A percentile compares a stretch with the other conserved stretches of the same genome.
These are phyloP conservation scores for Tetrapisispora nanseiensis DNA, from an alignment of 805 yeast species.

Conservation along the genomic window DNA sequence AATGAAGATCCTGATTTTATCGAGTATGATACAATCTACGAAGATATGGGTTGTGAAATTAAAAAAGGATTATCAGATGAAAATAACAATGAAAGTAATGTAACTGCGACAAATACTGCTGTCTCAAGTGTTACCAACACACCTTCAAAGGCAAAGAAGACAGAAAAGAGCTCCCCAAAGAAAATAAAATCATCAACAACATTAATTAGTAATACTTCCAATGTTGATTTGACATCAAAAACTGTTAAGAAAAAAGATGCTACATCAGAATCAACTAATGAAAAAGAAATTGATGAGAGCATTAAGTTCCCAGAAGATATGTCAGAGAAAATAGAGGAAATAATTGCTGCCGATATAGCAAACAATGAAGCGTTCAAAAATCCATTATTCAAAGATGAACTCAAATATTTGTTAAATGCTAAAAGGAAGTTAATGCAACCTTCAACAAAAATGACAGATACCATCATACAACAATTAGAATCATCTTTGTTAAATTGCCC, in stretches of 20 bases:
- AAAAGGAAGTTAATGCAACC: conserved; percentile 26
- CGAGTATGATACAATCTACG: conserved; percentile 89
- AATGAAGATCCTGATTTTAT: conserved; percentile 89
- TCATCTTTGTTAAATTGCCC: conserved; percentile 83
- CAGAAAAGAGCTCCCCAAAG: neutral
- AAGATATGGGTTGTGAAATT: conserved; percentile 52
- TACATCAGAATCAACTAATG: neutral
- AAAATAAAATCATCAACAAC: neutral
- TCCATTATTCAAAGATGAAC: conserved; percentile 23
- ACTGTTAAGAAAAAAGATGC: neutral
- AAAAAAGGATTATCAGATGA: conserved; percentile 29
- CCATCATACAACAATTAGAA: conserved; percentile 40
- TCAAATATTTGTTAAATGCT: conserved; percentile 23
- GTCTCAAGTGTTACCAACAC: conserved; percentile 18
- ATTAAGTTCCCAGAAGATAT: conserved; percentile 22
- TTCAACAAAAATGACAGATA: conserved; percentile 21
- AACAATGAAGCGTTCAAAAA: conserved; percentile 21
- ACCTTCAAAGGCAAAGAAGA: neutral
- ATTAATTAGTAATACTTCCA: neutral
- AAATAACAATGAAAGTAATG: neutral
- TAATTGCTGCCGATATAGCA: conserved; percentile 18
- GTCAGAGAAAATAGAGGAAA: conserved; percentile 21
- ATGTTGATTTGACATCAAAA: neutral
- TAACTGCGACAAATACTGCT: conserved; percentile 13
- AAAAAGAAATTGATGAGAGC: conserved; percentile 2